A percentile compares a stretch with the other conserved stretches of the same genome.
These are phyloP conservation scores for Trametes versicolor DNA, from an alignment of 1,284 basidiomycete genomes.

Conservation along the genomic window DNA sequence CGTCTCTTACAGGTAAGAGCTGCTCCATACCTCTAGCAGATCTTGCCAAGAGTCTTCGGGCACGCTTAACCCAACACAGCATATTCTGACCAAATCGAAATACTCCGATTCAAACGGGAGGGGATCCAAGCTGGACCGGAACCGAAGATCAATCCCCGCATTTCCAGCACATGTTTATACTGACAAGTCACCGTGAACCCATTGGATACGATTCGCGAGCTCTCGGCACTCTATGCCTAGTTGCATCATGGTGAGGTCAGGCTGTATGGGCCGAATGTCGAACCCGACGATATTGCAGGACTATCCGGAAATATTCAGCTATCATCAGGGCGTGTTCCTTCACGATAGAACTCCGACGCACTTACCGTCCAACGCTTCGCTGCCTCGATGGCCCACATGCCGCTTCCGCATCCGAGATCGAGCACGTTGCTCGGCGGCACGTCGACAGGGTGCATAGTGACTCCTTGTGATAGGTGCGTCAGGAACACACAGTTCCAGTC, in stretches of 20 bases:
- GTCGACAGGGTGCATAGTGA: constrained; percentile 65
- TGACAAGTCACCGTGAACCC: constrained; percentile 76
- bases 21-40: constrained; percentile 44
- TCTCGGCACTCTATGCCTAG: constrained; percentile 43
- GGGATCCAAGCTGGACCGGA: constrained; percentile 59
- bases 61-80: constrained; percentile 69
- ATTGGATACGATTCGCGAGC: constrained; percentile 62
- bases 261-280: constrained; percentile 65
- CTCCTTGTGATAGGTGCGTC: constrained; percentile 52
- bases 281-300: constrained; percentile 65
- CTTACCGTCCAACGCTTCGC: constrained; percentile 71
- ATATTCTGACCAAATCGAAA: constrained; percentile 74
- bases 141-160: neutral
- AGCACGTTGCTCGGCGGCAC: constrained; percentile 63
- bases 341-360: constrained; percentile 9
- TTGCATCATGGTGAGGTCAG: constrained; percentile 55
- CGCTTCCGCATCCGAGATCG: constrained; percentile 85
- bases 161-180: constrained; percentile 31
- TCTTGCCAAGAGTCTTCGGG: constrained; percentile 69
- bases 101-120: constrained; percentile 64
- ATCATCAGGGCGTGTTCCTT: constrained; percentile 1
- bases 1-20: neutral
- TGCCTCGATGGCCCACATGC: constrained; percentile 76
- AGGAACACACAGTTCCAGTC: constrained; percentile 76
- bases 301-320: constrained; percentile 46